Evolutionary conservation across 1,284 basidiomycete species (phyloP), one percentile per base, ranked within the genome.

Genomic region (Pterula multifida): DNA sequence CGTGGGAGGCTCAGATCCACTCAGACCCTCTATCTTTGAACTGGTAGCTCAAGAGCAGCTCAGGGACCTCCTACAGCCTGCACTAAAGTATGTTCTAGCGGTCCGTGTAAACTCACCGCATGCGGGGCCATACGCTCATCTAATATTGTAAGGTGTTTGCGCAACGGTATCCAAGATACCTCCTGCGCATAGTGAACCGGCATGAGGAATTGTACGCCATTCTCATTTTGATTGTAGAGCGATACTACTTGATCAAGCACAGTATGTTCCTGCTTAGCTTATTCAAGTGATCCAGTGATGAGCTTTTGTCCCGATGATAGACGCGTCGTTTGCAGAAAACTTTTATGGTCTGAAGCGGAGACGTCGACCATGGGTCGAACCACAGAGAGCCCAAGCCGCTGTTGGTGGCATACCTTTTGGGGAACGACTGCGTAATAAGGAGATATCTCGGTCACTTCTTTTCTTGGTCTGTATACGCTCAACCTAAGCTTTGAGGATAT

Each of bases 131-230:
- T 35, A 26, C 21, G 13, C 50, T 36, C 19, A 22, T 50, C 55
- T 13, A 53, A 11, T 25, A 12, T 35, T 15, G 26, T 6, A 54
- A 95, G 91, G 90, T 98, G 47, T 90, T 98, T 57, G 93, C 96
- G 1, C 94, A 98, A 70, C 78, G 85, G 52, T 88, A 98, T 64
- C 96, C 96, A 3, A 79, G 96, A 49, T 94, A 97, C 65, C 76
- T 98, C 28, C 68, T 99, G 32, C 81, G 86, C 15, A 71, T 98
- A 49, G 90, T 97, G 12, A 98, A 98, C 65, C 72, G 81, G 36
- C 95, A 98, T 71, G 96, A 99, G 64, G 95, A 98, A 65, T 86
- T 97, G 61, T 98, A 96, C 61, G 88, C 91, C 0, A 55, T 81
- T 13, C 70, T 96, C 50, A 91, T 98, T 81, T 69, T 92, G 39